These are phyloP conservation scores for Mortierella sp. DNA, from an alignment of 371 early-diverging fungal genomes.

Conservation along the genomic window DNA sequence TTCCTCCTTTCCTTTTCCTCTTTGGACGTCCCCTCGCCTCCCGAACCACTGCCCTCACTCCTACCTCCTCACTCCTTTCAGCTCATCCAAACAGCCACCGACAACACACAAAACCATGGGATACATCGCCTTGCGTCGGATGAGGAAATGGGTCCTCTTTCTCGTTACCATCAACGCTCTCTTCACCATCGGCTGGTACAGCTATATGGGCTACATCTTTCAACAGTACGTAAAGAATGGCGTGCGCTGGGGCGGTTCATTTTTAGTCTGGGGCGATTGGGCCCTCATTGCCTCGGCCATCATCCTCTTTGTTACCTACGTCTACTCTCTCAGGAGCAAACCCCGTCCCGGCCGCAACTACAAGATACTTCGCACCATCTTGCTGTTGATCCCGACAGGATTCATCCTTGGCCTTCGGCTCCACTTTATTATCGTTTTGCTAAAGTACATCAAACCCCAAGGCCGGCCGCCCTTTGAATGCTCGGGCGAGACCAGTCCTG, in stretches of 20 bases:
- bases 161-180: neutral
- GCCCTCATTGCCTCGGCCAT: neutral
- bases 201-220: neutral
- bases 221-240: too few species aligned
- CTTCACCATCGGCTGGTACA: neutral
- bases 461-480: neutral
- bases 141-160: neutral
- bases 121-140: neutral
- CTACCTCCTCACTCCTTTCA: too few species aligned
- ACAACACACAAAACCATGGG: neutral
- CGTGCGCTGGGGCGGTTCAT: too few species aligned
- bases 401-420: neutral
- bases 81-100: neutral
- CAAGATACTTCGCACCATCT: neutral
- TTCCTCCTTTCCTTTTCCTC: too few species aligned
- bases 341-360: neutral
- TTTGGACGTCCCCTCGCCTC: too few species aligned
- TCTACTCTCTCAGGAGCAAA: neutral
- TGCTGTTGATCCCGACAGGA: neutral
- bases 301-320: neutral
- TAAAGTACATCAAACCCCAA: neutral
- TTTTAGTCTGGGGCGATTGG: too few species aligned
- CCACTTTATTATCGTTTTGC: neutral
- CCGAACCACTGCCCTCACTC: too few species aligned
- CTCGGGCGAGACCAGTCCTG: neutral